Conservation (phyloP, 2,329 filamentous ascomycete species). For the Exophiala sideris region DNA sequence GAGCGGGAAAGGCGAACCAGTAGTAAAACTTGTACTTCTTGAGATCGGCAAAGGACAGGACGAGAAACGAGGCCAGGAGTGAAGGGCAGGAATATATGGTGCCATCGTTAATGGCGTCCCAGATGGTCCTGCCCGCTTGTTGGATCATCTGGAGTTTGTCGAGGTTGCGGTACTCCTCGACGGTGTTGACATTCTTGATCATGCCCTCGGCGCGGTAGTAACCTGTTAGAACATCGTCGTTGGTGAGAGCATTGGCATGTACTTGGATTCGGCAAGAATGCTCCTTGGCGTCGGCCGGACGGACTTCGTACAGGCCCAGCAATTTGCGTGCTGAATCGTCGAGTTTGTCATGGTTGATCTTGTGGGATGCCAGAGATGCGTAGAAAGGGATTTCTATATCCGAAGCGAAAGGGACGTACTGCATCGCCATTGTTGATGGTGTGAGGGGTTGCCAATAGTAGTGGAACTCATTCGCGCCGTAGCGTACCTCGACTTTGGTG, state of each 20-base stretch:
- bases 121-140: constrained; percentile 80
- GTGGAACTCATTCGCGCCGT: too few species aligned
- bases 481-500: background rate
- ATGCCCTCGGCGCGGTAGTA: constrained; percentile 84
- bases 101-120: constrained; percentile 95
- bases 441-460: too few species aligned
- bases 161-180: constrained; percentile 84
- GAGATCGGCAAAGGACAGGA: constrained; percentile 89
- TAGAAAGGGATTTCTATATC: constrained; percentile 97
- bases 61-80: constrained; percentile 79
- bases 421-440: constrained; percentile 42
- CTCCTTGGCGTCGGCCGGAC: constrained; percentile 65
- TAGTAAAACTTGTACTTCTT: constrained; percentile 99
- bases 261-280: constrained; percentile 87
- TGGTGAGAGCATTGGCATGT: constrained; percentile 78
- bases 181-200: constrained; percentile 93
- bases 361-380: constrained; percentile 81
- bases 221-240: constrained; percentile 69
- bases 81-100: constrained; percentile 95
- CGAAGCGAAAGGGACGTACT: constrained; percentile 86
- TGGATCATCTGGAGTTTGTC: constrained; percentile 77
- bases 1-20: constrained; percentile 92
- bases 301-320: constrained; percentile 84
- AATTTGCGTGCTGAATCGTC: constrained; percentile 87
- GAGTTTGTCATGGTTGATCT: constrained; percentile 95